phyloP scores from a whole-genome alignment of 2,329 filamentous ascomycete genomes.

The Immersiporthe knoxdaviesiana region DNA sequence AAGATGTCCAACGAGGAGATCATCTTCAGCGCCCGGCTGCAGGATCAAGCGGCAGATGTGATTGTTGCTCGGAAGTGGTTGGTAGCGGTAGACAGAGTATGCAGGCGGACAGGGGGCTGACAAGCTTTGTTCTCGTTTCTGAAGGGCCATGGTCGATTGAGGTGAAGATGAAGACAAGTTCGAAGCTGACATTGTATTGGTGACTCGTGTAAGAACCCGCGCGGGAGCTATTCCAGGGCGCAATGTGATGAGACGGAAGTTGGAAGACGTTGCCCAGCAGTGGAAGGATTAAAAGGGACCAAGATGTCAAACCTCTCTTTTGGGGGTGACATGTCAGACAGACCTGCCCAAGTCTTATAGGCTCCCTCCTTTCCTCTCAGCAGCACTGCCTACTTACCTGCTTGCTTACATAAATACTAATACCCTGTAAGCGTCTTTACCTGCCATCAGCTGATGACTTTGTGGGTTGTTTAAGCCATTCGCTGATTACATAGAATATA shows the following conservation, averaged over 20 bases:
- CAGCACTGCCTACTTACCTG: background rate
- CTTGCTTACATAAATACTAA: background rate
- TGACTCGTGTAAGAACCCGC: background rate
- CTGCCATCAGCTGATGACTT: background rate
- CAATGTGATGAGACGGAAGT: background rate
- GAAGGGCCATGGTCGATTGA: background rate
- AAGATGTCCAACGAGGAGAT: constrained; percentile 1
- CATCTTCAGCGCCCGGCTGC: background rate
- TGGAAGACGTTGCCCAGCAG: too few relatives aligned
- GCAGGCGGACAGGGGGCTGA: background rate
- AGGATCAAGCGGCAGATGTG: constrained; percentile 1
- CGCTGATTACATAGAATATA: background rate
- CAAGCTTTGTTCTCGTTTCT: too few relatives aligned
- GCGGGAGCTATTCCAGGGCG: background rate
- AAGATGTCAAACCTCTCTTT: background rate
- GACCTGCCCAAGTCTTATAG: too few relatives aligned
- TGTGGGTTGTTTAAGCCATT: background rate
- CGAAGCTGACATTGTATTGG: background rate
- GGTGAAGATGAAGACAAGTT: background rate
- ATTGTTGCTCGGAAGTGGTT: background rate
- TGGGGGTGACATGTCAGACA: background rate
- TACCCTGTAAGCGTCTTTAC: background rate
- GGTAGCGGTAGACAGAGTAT: background rate
- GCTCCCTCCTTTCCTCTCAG: too few relatives aligned
- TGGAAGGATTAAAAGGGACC: too few relatives aligned